A percentile compares a stretch with the other conserved stretches of the same genome.
phyloP scores from a whole-genome alignment of 768 basidiomycete genomes.

The Steccherinum ochraceum region DNA sequence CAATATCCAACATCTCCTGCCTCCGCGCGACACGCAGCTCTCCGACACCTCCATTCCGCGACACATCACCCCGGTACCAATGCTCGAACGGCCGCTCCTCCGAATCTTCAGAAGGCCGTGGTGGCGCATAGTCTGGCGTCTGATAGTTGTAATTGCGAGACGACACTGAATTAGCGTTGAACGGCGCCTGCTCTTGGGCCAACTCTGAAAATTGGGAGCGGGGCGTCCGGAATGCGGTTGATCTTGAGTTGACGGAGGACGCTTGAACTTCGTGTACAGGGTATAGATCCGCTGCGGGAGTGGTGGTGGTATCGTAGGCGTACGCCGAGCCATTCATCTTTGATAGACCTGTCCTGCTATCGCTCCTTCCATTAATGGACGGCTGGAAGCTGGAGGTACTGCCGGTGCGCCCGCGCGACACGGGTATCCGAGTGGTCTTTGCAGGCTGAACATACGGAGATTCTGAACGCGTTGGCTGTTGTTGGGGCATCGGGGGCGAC shows the following conservation, averaged over 20 bases:
- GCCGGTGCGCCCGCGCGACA: constrained; percentile 33
- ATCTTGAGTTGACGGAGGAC: constrained; percentile 23
- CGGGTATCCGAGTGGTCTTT: constrained; percentile 44
- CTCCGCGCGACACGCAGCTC: constrained; percentile 69
- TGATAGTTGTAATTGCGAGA: constrained; percentile 27
- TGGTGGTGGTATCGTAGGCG: constrained; percentile 14
- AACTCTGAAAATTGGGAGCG: constrained; percentile 38
- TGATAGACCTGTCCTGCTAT: constrained; percentile 26
- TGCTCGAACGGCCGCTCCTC: constrained; percentile 84
- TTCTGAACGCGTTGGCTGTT: constrained; percentile 30
- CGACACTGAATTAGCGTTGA: constrained; percentile 43
- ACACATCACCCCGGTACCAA: constrained; percentile 85
- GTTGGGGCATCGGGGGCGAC: constrained; percentile 21
- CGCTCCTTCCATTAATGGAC: constrained; percentile 28
- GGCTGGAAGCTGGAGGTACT: constrained; percentile 37
- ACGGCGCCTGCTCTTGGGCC: constrained; percentile 61
- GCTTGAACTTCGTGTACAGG: constrained; percentile 20
- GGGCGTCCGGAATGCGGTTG: constrained; percentile 19
- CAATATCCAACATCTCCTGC: constrained; percentile 84
- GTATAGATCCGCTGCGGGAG: constrained; percentile 24
- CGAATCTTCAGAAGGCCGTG: constrained; percentile 64
- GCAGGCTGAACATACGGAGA: constrained; percentile 23
- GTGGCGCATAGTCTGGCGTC: constrained; percentile 14
- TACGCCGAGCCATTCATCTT: constrained; percentile 10
- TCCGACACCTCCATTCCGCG: constrained; percentile 85